Evolutionary conservation across 2,329 filamentous ascomycete genomes (phyloP), one percentile per base, ranked within the genome.

Genomic region (Fusarium circinatum): DNA sequence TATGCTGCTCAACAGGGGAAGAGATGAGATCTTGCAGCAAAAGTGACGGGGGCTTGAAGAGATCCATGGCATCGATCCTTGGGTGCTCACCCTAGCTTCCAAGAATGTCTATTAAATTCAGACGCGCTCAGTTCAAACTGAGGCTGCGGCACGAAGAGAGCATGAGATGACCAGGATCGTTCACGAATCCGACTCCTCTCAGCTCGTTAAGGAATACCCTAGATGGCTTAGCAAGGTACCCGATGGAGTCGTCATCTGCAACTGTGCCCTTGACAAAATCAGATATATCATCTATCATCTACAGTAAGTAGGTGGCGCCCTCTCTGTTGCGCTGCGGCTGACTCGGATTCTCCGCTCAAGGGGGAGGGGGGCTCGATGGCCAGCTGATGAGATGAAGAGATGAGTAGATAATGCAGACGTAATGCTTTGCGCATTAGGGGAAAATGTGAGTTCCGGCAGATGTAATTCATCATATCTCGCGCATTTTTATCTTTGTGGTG

Each of bases 261-360:
- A 38, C 59, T 55, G 28, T 38, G 34, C 41, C 45, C 65, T 66
- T 56, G 38, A 58, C 26, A 42, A 45, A 65, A 74, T 67, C 41
- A 56, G 70, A 73, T 62, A 70, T 48, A 74, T 73, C 70, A 73
- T 49, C 70, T 71, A 52, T 73, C 69, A 49, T 36, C 63, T 47
- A 68, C 63, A 68, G 39, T 34, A 48, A 62, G 39, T 34, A 48
- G 17, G 51, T 70, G 59, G 65, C 59, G 65, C 39, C 36, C 48
- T 55, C 38, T 57, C 38, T 56, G 51, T 18, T 44, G 32, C 36
- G 42, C 52, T 47, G 60, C 41, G 52, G 52, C 60, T 59, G 52
- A 62, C 52, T 39, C 44, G 24, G 44, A 52, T 48, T 42, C 51
- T 65, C 51, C 67, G 45, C 65, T 65, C 54, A 28, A 41, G 49